Evolutionary conservation across 495 filamentous ascomycete genomes (phyloP), one percentile per base, ranked within the genome.

Genomic region (Annulohypoxylon moriforme): DNA sequence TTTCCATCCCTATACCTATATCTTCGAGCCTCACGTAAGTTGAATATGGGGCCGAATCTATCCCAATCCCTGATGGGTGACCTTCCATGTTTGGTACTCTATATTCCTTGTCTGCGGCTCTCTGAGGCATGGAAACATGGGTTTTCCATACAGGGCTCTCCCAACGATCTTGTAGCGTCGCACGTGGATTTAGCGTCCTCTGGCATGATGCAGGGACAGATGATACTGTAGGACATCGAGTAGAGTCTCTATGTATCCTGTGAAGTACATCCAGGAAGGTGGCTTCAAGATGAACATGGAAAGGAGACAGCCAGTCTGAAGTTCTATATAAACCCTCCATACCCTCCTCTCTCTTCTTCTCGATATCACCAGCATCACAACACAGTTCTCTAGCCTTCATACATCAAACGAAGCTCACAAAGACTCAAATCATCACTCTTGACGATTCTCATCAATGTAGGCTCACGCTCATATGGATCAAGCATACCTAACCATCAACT

Each of bases 311-410:
- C 25, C 8, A 3, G 14, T 13, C n/a, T 16, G 25, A 36, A 50
- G 38, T 58, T n/a, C 6, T 56, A 63, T 63, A 22, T 69, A 63
- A 69, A 10, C 24, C 24, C 34, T 24, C 40, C 8, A 20, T 10
- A 40, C 11, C 6, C 24, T 33, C 52, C 42, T 64, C 31, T 18
- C 3, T 42, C 24, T 59, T 42, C n/a, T 22, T 14, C 22, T 27
- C 47, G 22, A 47, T 14, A 67, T n/a, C 22, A 52, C 42, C 11
- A 10, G 10, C 56, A 55, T 13, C 22, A 60, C 6, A 20, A 52
- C 5, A n/a, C 33, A 53, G 33, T 31, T 24, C 44, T 40, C 20
- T 24, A 16, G 10, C 62, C 65, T 56, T 46, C 57, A 55, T 20
- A 29, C 49, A 53, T 8, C 27, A 40, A 57, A 36, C 24, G 36